Percentiles rank a stretch among this genome's conserved stretches.
These are phyloP conservation scores for Beauveria sp. DNA, from an alignment of 2,329 filamentous ascomycete genomes.

Conservation along the genomic window DNA sequence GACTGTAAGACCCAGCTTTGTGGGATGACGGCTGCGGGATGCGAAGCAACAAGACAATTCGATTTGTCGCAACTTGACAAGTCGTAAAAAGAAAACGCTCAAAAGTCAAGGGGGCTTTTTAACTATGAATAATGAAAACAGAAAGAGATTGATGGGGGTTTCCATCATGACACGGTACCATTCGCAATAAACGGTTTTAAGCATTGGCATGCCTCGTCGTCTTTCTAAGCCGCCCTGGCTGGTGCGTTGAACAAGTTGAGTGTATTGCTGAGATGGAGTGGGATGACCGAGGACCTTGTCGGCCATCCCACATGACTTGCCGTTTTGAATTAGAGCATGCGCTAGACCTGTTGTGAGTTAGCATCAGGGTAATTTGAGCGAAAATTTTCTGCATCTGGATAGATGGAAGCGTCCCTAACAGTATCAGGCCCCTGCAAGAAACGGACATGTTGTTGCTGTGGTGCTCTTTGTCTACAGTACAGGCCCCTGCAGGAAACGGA, in stretches of 20 bases:
- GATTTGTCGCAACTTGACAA: background rate
- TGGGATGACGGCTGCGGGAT: background rate
- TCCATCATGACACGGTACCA: background rate
- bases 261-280: background rate
- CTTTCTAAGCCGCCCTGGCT: conserved; percentile 8
- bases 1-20: background rate
- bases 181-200: background rate
- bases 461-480: too few relatives aligned
- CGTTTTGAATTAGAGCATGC: background rate
- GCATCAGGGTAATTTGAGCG: background rate
- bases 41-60: background rate
- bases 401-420: too few relatives aligned
- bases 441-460: too few relatives aligned
- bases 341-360: background rate
- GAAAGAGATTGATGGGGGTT: background rate
- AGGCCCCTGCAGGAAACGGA: too few relatives aligned
- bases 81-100: background rate
- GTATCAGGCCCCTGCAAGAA: too few relatives aligned
- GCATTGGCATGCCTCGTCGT: conserved; percentile 3
- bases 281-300: background rate
- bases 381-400: too few relatives aligned
- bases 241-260: background rate
- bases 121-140: background rate
- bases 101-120: background rate
- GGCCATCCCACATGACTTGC: conserved; percentile 9